Evolutionary conservation across 148 eudicot genomes (phyloP).

Genomic region (Amaranthus cruentus): DNA sequence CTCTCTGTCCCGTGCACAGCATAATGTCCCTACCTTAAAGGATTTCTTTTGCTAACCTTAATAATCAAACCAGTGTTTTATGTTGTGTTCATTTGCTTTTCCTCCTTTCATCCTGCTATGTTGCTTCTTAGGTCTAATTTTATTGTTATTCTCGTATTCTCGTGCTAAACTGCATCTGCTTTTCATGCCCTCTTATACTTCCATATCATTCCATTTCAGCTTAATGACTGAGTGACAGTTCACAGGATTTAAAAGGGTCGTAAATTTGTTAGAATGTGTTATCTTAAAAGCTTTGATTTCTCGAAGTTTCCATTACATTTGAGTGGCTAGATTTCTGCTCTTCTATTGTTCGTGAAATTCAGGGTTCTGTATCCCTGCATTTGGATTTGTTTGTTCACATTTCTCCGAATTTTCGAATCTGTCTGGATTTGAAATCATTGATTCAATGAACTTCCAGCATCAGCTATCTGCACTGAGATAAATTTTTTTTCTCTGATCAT

Average conservation of each 20-base stretch:
- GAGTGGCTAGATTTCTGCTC: background rate
- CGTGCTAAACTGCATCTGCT: constrained; percentile 14
- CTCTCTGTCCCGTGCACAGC: constrained; percentile 17
- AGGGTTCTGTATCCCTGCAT: constrained; percentile 6
- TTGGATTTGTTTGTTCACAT: constrained; percentile 1
- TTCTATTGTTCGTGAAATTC: constrained; percentile 15
- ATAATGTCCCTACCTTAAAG: constrained; percentile 22
- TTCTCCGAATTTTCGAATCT: background rate
- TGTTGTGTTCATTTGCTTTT: constrained; percentile 14
- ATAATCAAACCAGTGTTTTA: constrained; percentile 19
- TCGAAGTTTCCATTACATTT: constrained; percentile 3
- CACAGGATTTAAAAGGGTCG: background rate
- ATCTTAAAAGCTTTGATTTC: constrained; percentile 13
- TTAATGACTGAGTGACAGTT: constrained; percentile 1
- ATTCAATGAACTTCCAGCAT: constrained; percentile 10
- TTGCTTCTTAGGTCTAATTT: constrained; percentile 20
- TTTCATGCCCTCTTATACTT: constrained; percentile 23
- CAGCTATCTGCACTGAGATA: background rate
- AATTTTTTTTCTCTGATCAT: too few relatives aligned
- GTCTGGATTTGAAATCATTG: constrained; percentile 16
- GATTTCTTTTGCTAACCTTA: constrained; percentile 15
- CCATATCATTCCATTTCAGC: constrained; percentile 16
- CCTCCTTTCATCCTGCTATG: constrained; percentile 20
- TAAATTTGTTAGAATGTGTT: constrained; percentile 9
- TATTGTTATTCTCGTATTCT: constrained; percentile 10